Evolutionary conservation across 2,329 filamentous ascomycete species (phyloP).

Genomic region (Fusarium sp.): DNA sequence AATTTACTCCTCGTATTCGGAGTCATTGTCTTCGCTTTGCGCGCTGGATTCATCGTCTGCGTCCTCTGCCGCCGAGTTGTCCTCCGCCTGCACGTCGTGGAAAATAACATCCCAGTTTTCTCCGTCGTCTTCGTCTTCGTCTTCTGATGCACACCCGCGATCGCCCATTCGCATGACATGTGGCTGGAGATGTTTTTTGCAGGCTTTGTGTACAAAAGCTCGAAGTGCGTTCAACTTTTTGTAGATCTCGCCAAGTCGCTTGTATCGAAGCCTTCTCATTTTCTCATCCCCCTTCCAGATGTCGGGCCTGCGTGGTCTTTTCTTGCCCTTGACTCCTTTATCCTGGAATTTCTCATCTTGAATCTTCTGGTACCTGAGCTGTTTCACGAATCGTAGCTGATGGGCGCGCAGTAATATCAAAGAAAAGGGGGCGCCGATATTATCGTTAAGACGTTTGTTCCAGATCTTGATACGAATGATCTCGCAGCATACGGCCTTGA

Average conservation of each 20-base stretch:
- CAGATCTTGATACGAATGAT: conserved; percentile 52
- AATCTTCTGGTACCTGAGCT: not conserved
- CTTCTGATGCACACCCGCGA: not conserved
- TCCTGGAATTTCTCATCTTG: not conserved
- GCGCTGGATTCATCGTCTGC: conserved; percentile 1
- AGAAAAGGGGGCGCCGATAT: not conserved
- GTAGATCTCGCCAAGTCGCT: not conserved
- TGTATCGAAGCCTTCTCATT: conserved; percentile 10
- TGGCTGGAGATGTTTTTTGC: conserved; percentile 18
- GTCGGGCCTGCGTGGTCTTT: not conserved
- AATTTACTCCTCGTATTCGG: conserved; percentile 22
- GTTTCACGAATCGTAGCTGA: conserved; percentile 24
- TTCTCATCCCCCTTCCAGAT: conserved; percentile 12
- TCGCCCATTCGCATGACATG: not conserved
- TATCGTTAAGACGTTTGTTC: conserved; percentile 35
- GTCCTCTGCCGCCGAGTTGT: conserved; percentile 1
- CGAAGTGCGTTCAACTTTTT: conserved; percentile 3
- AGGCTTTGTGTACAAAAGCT: conserved; percentile 17
- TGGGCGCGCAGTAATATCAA: conserved; percentile 22
- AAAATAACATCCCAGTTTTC: conserved; percentile 3
- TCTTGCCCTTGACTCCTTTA: not conserved
- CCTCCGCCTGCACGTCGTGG: not conserved
- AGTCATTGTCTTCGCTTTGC: conserved; percentile 13
- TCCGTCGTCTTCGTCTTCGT: not conserved
- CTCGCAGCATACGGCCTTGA: conserved; percentile 51